phyloP scores from a whole-genome alignment of 164 flowering plant species.

The Echeveria elegans region DNA sequence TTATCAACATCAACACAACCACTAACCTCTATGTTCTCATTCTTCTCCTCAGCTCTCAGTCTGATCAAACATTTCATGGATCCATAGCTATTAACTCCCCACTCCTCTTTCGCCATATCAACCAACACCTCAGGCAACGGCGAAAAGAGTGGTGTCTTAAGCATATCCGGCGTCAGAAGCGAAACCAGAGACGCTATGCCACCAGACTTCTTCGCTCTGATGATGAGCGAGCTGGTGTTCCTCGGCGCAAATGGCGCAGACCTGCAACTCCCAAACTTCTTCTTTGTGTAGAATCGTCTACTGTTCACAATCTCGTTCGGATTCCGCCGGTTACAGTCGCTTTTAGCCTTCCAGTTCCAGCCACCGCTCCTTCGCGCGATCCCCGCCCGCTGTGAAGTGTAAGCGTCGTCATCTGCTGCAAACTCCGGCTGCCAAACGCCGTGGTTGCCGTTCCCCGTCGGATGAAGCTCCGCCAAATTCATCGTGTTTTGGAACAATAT shows the following conservation, averaged over 20 bases:
- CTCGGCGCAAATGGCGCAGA: slow-evolving; percentile 81
- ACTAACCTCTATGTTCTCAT: too few species aligned
- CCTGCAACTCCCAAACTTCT: slow-evolving; percentile 16
- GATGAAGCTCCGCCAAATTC: too few species aligned
- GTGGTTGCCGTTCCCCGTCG: too few species aligned
- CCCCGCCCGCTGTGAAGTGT: too few species aligned
- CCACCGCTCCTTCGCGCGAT: too few species aligned
- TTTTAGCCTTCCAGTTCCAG: too few species aligned
- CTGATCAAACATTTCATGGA: slow-evolving; percentile 46
- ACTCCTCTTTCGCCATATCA: slow-evolving; percentile 90
- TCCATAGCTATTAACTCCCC: slow-evolving; percentile 97
- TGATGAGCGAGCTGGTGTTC: slow-evolving; percentile 66
- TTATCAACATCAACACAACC: too few species aligned
- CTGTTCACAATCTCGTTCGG: neutral
- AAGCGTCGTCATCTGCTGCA: too few species aligned
- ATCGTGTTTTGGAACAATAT: too few species aligned
- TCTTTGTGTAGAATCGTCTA: neutral
- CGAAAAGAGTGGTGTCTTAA: slow-evolving; percentile 75
- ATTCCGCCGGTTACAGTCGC: too few species aligned
- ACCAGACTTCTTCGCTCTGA: slow-evolving; percentile 68
- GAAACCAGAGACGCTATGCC: slow-evolving; percentile 62
- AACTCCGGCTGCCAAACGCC: too few species aligned
- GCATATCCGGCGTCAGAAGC: slow-evolving; percentile 61
- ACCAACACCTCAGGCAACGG: slow-evolving; percentile 79
- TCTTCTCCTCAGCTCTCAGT: too few species aligned